Base-by-base conservation (phyloP, 1,139 yeast genomes). In the Geotrichum klebahnii region DNA sequence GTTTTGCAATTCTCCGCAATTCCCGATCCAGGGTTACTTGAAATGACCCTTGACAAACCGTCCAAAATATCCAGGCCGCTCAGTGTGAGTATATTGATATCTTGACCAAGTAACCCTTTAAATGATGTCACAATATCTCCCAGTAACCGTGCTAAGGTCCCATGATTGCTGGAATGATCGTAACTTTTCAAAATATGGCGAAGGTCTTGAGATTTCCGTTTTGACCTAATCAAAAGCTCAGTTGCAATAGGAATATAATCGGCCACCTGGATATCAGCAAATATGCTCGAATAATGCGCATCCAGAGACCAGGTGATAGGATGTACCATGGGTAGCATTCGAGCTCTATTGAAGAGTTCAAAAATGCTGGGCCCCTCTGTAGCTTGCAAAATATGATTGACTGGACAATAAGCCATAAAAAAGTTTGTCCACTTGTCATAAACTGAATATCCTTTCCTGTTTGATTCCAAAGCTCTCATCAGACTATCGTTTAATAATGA, bases 331-430 rank as follows among this genome's bases (percentile, higher is more conserved):
- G 50, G 50, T 5, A 38, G 44, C 41, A 40, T 33, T 3, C 50
- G 36, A 16, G 28, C 26, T 2, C 45, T 22, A 5, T 26, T 20
- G 14, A 46, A 33, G 5, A 46, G 6, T 10, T 40, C 46, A 40
- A 46, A 40, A 26, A 46, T 29, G 31, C 36, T 35, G 2, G 50
- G 50, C 14, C 23, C 36, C 19, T 46, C 45, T 4, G 50, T 39
- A 6, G 32, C 34, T 9, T 23, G 24, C 17, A 39, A 39, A 6
- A 32, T 22, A 19, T 5, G 17, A 26, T 33, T 46, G 3, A 41
- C 28, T 12, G 48, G 36, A n/a, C 43, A 12, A 20, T 35, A 16
- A 2, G 38, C 28, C 24, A 37, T 31, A 22, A 45, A 45, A 12
- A 45, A 19, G 20, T 22, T 20, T 9, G 48, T 45, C 43, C 43